Conservation (phyloP, 169 alveolate genomes). For the Eimeria tenella region DNA sequence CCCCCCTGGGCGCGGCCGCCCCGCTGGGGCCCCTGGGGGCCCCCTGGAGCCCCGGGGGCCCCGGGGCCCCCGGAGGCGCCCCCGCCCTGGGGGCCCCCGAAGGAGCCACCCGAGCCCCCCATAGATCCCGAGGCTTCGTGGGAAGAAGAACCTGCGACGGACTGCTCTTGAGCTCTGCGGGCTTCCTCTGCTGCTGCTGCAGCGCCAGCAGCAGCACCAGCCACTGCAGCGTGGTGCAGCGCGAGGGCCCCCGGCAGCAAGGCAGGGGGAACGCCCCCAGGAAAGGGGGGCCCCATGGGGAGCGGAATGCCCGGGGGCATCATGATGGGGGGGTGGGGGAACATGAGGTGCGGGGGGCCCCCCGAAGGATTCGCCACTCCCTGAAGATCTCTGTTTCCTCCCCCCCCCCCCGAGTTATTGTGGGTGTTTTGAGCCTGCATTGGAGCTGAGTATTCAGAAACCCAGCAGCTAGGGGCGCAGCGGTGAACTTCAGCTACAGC, state of each 20-base stretch:
- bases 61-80: constrained; percentile 5
- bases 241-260: constrained; percentile 62
- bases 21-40: constrained; percentile 15
- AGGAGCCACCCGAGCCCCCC: neutral
- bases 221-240: constrained; percentile 65
- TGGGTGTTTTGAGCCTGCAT: constrained; percentile 7
- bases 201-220: constrained; percentile 70
- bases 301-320: constrained; percentile 53
- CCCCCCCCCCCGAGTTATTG: constrained; percentile 13
- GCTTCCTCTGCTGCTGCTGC: constrained; percentile 73
- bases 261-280: constrained; percentile 56
- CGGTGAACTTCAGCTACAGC: no score
- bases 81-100: neutral
- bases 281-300: constrained; percentile 38
- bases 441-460: neutral
- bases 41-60: constrained; percentile 3
- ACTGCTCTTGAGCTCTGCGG: constrained; percentile 20
- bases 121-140: neutral
- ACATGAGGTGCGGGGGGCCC: constrained; percentile 26
- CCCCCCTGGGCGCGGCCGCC: neutral
- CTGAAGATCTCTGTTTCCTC: neutral
- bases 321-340: constrained; percentile 43
- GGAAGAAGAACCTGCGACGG: neutral
- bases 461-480: no score
- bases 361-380: neutral